Conservation (phyloP, 306 rosid genomes). For the Herpetospermum pedunculosum region DNA sequence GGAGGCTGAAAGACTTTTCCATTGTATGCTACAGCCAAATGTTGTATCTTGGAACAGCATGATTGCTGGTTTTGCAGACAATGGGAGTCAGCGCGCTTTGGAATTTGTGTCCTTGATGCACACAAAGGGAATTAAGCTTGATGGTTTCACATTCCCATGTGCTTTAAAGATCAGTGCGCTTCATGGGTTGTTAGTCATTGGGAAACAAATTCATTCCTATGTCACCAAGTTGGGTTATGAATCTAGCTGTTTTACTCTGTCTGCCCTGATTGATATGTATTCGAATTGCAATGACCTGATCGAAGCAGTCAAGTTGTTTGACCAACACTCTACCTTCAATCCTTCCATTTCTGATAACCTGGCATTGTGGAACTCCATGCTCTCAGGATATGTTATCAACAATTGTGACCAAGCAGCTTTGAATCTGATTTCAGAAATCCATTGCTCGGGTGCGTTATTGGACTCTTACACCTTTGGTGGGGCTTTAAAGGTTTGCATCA, state of each 20-base stretch:
- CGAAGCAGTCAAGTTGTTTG: constrained; percentile 43
- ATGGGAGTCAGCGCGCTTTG: constrained; percentile 28
- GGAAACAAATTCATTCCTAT: constrained; percentile 58
- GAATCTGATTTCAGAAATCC: constrained; percentile 29
- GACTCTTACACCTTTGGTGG: constrained; percentile 58
- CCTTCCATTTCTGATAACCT: constrained; percentile 29
- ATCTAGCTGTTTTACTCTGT: constrained; percentile 38
- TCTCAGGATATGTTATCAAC: constrained; percentile 57
- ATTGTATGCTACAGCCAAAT: constrained; percentile 51
- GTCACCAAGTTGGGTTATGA: constrained; percentile 51
- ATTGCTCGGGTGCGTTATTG: constrained; percentile 35
- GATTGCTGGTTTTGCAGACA: constrained; percentile 53
- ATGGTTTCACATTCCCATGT: constrained; percentile 62
- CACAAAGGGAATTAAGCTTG: constrained; percentile 37
- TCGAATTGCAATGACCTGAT: constrained; percentile 42
- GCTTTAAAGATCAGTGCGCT: constrained; percentile 50
- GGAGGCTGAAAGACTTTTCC: constrained; percentile 49
- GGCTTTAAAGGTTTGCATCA: constrained; percentile 56
- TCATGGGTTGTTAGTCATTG: constrained; percentile 25
- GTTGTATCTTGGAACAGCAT: constrained; percentile 70
- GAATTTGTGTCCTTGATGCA: constrained; percentile 56
- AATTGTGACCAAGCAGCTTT: constrained; percentile 36
- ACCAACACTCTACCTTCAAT: constrained; percentile 20
- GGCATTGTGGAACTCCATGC: constrained; percentile 71
- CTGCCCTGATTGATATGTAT: constrained; percentile 81